Conservation (phyloP, 2,329 filamentous ascomycete species). For the Verticillium zaregamsianum region DNA sequence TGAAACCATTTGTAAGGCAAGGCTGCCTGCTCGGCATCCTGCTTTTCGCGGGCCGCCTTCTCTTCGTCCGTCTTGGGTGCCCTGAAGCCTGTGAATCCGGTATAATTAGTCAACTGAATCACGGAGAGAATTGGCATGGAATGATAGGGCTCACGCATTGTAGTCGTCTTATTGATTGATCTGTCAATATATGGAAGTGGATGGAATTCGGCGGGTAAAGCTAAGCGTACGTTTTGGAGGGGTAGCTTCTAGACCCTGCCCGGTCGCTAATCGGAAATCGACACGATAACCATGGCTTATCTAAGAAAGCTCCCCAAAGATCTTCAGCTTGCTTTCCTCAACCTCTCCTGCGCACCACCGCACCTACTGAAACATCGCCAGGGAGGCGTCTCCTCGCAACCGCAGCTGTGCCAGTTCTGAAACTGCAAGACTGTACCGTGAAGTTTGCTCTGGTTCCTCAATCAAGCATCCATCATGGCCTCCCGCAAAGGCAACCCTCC, state of each 20-base stretch:
- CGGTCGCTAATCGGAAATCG: neutral
- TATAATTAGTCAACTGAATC: neutral
- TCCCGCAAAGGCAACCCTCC: conserved; percentile 5
- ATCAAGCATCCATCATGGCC: neutral
- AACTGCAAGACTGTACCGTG: neutral
- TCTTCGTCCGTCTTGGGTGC: conserved; percentile 53
- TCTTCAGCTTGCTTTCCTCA: neutral
- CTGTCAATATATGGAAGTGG: neutral
- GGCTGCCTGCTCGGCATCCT: conserved; percentile 81
- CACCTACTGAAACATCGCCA: neutral
- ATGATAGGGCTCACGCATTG: neutral
- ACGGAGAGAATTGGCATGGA: neutral
- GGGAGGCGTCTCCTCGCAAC: neutral
- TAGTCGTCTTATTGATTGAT: neutral
- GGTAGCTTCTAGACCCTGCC: neutral
- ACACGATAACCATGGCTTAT: neutral
- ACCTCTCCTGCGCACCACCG: neutral
- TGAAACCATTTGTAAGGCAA: conserved; percentile 98
- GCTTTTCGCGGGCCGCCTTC: conserved; percentile 61
- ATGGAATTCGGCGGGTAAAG: neutral
- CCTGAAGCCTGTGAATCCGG: conserved; percentile 16
- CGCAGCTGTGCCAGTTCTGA: neutral
- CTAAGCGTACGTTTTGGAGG: too few relatives aligned
- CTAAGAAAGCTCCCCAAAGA: neutral
- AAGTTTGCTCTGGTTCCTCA: neutral